Evolutionary conservation across 768 basidiomycete species (phyloP).

Genomic region (Lactarius deliciosus): DNA sequence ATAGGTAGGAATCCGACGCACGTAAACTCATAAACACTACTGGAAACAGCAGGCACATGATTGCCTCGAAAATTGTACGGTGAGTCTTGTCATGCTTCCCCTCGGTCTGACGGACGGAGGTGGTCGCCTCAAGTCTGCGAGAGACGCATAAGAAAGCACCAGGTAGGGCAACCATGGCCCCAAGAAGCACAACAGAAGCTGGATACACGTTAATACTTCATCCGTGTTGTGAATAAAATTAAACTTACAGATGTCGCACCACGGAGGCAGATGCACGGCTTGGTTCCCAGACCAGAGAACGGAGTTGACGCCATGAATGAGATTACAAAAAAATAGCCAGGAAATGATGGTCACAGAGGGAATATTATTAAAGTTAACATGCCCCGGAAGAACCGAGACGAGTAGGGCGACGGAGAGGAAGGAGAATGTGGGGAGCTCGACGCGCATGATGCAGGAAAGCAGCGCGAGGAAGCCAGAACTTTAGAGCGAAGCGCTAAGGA

Average conservation of each 20-base stretch:
- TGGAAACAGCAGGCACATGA: slow-evolving; percentile 24
- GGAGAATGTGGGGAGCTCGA: slow-evolving; percentile 26
- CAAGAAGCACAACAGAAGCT: slow-evolving; percentile 28
- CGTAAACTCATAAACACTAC: slow-evolving; percentile 28
- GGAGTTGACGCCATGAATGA: slow-evolving; percentile 36
- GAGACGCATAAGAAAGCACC: slow-evolving; percentile 27
- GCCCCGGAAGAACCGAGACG: slow-evolving; percentile 26
- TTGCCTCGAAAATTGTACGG: slow-evolving; percentile 14
- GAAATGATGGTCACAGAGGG: slow-evolving; percentile 28
- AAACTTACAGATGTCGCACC: slow-evolving; percentile 44
- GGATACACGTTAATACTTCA: not conserved
- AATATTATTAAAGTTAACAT: slow-evolving; percentile 21
- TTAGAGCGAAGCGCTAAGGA: slow-evolving; percentile 4
- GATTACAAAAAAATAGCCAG: slow-evolving; percentile 32
- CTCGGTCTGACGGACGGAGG: not conserved
- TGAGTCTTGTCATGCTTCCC: not conserved
- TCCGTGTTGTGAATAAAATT: not conserved
- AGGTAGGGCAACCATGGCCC: slow-evolving; percentile 29
- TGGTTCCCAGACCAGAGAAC: slow-evolving; percentile 39
- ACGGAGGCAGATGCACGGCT: slow-evolving; percentile 34
- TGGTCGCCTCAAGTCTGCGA: slow-evolving; percentile 27
- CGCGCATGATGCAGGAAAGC: slow-evolving; percentile 16
- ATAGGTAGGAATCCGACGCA: slow-evolving; percentile 8
- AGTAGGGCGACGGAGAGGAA: slow-evolving; percentile 24
- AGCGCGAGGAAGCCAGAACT: slow-evolving; percentile 17